These are phyloP conservation scores for Suhomyces panamericanus DNA, from an alignment of 1,139 yeast genomes.

Conservation along the genomic window DNA sequence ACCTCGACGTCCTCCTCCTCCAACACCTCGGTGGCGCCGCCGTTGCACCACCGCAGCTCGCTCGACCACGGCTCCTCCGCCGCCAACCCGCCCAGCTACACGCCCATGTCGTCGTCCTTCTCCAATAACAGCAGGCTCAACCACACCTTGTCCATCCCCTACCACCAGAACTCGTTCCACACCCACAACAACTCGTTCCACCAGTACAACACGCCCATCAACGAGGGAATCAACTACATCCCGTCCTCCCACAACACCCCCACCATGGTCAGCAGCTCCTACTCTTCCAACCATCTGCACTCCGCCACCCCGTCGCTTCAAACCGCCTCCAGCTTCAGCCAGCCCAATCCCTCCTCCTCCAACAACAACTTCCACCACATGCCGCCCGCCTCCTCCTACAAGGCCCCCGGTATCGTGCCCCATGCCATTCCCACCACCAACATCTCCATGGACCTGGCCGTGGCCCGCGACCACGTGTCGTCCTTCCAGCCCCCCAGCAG, in stretches of 20 bases:
- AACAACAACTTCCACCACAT: conserved; percentile 18
- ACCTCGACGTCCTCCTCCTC: conserved; percentile 12
- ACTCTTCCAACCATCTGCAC: conserved; percentile 43
- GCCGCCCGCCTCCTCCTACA: conserved; percentile 13
- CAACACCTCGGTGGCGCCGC: conserved; percentile 9
- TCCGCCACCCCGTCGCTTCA: conserved; percentile 38
- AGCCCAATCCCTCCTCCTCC: background rate
- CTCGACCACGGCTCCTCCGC: conserved; percentile 9
- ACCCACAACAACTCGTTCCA: conserved; percentile 11
- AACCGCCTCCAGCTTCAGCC: conserved; percentile 9
- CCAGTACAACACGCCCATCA: conserved; percentile 15
- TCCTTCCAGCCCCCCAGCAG: conserved; percentile 16
- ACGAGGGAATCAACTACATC: conserved; percentile 37
- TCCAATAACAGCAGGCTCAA: conserved; percentile 6
- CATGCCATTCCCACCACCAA: conserved; percentile 47
- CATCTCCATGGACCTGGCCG: conserved; percentile 47
- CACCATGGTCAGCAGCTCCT: conserved; percentile 50
- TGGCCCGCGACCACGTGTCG: conserved; percentile 26
- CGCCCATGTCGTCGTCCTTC: conserved; percentile 11
- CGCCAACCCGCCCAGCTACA: conserved; percentile 12
- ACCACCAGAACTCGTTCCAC: conserved; percentile 10
- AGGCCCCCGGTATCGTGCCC: conserved; percentile 16
- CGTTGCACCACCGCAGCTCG: conserved; percentile 5
- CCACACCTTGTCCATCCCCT: conserved; percentile 10
- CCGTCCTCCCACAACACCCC: conserved; percentile 58